phyloP scores from a whole-genome alignment of 139 green algal species.

The Coelastrella sp. region DNA sequence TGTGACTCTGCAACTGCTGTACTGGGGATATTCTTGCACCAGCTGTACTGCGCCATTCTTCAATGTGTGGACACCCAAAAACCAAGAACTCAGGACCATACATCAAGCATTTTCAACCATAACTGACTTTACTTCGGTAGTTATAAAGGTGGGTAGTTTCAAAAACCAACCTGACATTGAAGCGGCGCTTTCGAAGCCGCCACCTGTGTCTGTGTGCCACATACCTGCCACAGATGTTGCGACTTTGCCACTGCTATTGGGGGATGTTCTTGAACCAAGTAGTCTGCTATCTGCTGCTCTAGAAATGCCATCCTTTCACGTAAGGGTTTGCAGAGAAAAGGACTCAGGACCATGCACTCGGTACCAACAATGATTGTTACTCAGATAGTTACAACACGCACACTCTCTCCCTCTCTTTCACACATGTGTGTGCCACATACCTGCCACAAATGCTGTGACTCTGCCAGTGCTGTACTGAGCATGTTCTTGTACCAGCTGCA shows the following conservation, averaged over 20 bases:
- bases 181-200: background rate
- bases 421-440: background rate
- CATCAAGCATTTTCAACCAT: too few species aligned
- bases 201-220: slow-evolving; percentile 11
- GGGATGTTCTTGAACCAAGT: background rate
- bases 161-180: too few species aligned
- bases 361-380: too few species aligned
- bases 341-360: too few species aligned
- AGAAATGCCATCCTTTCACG: too few species aligned
- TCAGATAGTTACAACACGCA: too few species aligned
- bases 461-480: slow-evolving; percentile 31
- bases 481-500: slow-evolving; percentile 78
- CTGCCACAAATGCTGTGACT: slow-evolving; percentile 32
- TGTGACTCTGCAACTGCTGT: slow-evolving; percentile 46
- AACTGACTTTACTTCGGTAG: too few species aligned
- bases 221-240: slow-evolving; percentile 67
- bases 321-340: too few species aligned
- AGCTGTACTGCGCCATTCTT: slow-evolving; percentile 89
- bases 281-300: background rate
- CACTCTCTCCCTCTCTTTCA: too few species aligned
- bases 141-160: too few species aligned
- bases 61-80: too few species aligned
- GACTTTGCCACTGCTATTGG: slow-evolving; percentile 32
- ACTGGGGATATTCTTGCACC: slow-evolving; percentile 55
- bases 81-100: too few species aligned